phyloP scores from a whole-genome alignment of 345 rosid genomes.

The Firmiana major region DNA sequence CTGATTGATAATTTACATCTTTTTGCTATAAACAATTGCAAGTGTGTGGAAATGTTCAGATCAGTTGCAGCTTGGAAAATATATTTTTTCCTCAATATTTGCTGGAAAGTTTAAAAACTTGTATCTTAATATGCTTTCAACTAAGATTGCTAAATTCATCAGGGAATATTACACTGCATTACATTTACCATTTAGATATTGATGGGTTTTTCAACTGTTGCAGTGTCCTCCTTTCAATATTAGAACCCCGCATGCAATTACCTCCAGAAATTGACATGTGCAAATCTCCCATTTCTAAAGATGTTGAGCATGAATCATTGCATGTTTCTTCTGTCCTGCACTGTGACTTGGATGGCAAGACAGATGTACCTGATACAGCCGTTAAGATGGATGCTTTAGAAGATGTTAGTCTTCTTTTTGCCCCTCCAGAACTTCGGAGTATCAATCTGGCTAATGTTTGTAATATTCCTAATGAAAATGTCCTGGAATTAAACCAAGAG shows the following conservation, averaged over 20 bases:
- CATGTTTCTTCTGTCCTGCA: conserved; percentile 24
- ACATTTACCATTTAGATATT: not conserved
- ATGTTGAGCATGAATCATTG: conserved; percentile 37
- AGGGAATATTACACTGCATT: not conserved
- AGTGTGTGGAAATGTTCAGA: not conserved
- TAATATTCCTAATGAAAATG: conserved; percentile 25
- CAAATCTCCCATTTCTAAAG: conserved; percentile 39
- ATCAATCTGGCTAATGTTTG: conserved; percentile 38
- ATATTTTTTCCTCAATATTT: not conserved
- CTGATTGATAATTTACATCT: not conserved
- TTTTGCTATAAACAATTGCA: not conserved
- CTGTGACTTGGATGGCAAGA: conserved; percentile 42
- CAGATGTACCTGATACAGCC: conserved; percentile 41
- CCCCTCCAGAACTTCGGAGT: conserved; percentile 56
- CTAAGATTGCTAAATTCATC: not conserved
- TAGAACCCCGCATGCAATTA: conserved; percentile 70
- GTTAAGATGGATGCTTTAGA: conserved; percentile 49
- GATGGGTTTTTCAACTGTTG: conserved; percentile 23
- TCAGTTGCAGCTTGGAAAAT: not conserved
- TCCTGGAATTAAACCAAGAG: conserved; percentile 23
- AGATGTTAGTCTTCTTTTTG: conserved; percentile 55
- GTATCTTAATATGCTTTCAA: not conserved
- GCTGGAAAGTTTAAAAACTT: not conserved
- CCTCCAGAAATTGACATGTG: conserved; percentile 77
- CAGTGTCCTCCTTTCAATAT: conserved; percentile 79